Conservation (phyloP, 2,329 filamentous ascomycete genomes). For the Exophiala phaeomuriformis region DNA sequence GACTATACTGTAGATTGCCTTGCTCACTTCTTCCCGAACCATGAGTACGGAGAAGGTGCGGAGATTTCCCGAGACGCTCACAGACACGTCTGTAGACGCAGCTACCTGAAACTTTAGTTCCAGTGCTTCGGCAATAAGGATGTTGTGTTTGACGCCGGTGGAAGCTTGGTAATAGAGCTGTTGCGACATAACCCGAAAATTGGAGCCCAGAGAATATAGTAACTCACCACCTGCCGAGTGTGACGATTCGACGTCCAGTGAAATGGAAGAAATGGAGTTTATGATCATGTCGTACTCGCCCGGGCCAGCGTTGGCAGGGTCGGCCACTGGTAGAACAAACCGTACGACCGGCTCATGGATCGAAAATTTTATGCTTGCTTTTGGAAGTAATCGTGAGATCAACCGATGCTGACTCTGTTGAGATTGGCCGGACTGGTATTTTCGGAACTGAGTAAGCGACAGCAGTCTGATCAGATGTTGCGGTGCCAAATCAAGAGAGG, state of each 20-base stretch:
- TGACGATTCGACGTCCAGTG: slow-evolving; percentile 89
- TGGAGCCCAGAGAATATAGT: slow-evolving; percentile 78
- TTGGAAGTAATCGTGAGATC: slow-evolving; percentile 84
- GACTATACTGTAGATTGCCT: slow-evolving; percentile 86
- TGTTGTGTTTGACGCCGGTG: slow-evolving; percentile 71
- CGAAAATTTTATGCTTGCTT: slow-evolving; percentile 89
- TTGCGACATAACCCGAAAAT: slow-evolving; percentile 75
- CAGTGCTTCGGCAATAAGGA: slow-evolving; percentile 79
- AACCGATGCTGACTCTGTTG: slow-evolving; percentile 54
- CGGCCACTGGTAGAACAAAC: slow-evolving; percentile 74
- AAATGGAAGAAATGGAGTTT: slow-evolving; percentile 87
- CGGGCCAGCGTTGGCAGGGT: slow-evolving; percentile 45
- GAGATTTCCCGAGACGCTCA: slow-evolving; percentile 69
- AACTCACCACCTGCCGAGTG: slow-evolving; percentile 76
- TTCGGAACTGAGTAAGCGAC: slow-evolving; percentile 58
- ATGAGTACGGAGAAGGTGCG: slow-evolving; percentile 86
- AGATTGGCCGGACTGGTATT: slow-evolving; percentile 36
- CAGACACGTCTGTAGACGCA: slow-evolving; percentile 76
- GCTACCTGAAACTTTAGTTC: slow-evolving; percentile 80
- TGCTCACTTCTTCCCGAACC: slow-evolving; percentile 83
- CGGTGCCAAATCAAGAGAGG: slow-evolving; percentile 85
- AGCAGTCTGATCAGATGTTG: slow-evolving; percentile 81
- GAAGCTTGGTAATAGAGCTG: slow-evolving; percentile 91
- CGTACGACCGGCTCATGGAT: slow-evolving; percentile 93
- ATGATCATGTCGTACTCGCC: slow-evolving; percentile 94